Conservation (phyloP, 139 green algal genomes). For the Coelastrella sp. region DNA sequence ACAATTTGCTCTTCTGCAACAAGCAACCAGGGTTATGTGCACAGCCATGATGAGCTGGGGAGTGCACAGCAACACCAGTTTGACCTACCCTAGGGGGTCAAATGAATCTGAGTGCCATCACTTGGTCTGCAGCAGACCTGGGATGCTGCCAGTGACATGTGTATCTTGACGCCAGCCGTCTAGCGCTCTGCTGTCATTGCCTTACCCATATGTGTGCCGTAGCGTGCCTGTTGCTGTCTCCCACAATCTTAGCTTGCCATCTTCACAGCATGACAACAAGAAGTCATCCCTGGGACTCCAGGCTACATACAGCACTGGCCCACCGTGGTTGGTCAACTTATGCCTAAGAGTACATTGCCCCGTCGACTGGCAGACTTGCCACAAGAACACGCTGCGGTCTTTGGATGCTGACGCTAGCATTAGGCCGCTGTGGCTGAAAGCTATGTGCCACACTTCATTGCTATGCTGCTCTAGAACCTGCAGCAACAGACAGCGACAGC, state of each 20-base stretch:
- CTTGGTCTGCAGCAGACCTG: too few relatives aligned
- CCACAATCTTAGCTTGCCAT: constrained; percentile 71
- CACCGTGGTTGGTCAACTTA: constrained; percentile 24
- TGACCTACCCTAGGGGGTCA: too few relatives aligned
- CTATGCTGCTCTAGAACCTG: constrained; percentile 80
- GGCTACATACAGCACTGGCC: constrained; percentile 44
- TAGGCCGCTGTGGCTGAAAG: constrained; percentile 86
- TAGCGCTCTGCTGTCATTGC: too few relatives aligned
- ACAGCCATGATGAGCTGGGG: too few relatives aligned
- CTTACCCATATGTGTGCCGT: constrained; percentile 55
- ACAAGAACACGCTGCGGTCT: constrained; percentile 45
- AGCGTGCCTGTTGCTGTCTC: constrained; percentile 63
- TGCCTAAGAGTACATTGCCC: constrained; percentile 7
- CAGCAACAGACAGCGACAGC: background rate
- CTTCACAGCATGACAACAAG: constrained; percentile 76
- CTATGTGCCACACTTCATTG: constrained; percentile 95
- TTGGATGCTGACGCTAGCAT: constrained; percentile 87
- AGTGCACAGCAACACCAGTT: too few relatives aligned
- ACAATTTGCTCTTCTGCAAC: too few relatives aligned
- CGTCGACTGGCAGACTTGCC: constrained; percentile 5
- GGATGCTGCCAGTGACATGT: too few relatives aligned
- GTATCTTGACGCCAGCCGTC: too few relatives aligned
- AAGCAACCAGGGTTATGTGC: too few relatives aligned
- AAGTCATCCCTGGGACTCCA: constrained; percentile 68
- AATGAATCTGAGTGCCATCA: too few relatives aligned